Percentiles rank a stretch among this genome's conserved stretches.
phyloP scores from a whole-genome alignment of 2,329 filamentous ascomycete genomes.

The Monosporascus sp. region DNA sequence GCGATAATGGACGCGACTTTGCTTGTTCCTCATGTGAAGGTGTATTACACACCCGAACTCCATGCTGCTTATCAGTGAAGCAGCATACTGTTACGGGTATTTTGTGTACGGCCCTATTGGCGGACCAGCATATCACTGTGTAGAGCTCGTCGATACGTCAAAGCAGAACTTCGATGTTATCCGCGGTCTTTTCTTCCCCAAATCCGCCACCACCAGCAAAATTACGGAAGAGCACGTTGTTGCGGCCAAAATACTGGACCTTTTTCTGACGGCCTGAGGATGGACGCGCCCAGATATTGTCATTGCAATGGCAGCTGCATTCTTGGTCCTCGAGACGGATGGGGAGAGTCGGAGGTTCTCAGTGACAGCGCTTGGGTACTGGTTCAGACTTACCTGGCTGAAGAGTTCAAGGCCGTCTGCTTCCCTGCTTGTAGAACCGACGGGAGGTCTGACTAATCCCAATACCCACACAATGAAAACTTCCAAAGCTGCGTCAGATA shows the following conservation, averaged over 20 bases:
- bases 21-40: constrained; percentile 1
- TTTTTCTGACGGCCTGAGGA: not conserved
- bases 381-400: not conserved
- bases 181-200: not conserved
- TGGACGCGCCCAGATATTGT: not conserved
- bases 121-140: constrained; percentile 5
- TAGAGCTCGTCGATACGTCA: not conserved
- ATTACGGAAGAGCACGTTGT: no score
- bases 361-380: not conserved
- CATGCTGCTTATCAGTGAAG: not conserved
- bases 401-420: not conserved
- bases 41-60: constrained; percentile 3
- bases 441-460: not conserved
- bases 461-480: not conserved
- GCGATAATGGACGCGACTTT: constrained; percentile 6
- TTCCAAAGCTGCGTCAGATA: not conserved
- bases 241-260: not conserved
- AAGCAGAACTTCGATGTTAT: not conserved
- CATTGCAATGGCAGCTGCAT: not conserved
- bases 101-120: constrained; percentile 5
- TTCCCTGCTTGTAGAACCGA: not conserved
- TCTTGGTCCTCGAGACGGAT: not conserved
- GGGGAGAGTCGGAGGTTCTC: not conserved
- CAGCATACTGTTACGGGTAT: constrained; percentile 3
- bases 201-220: no score